Conservation (phyloP, 1,284 basidiomycete genomes). For the Meripilus lineatus region DNA sequence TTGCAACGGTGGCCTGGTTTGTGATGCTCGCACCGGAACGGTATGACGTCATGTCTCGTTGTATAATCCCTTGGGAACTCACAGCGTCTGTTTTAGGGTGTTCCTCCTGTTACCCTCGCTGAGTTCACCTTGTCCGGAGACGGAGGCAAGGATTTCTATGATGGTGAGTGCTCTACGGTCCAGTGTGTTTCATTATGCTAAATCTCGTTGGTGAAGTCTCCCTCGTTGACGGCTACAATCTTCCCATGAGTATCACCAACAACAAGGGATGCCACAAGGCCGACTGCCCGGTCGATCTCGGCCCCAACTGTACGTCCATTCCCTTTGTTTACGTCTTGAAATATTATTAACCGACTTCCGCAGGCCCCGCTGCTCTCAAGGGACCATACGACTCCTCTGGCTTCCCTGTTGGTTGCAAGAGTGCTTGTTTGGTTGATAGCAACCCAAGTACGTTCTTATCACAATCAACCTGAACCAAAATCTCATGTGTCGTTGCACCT, state of each 20-base stretch:
- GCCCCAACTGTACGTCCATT: slow-evolving; percentile 27
- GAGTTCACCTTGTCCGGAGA: slow-evolving; percentile 36
- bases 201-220: slow-evolving; percentile 24
- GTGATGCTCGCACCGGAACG: slow-evolving; percentile 35
- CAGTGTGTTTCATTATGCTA: neutral
- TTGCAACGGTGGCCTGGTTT: slow-evolving; percentile 43
- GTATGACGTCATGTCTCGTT: slow-evolving; percentile 18
- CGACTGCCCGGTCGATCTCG: slow-evolving; percentile 39
- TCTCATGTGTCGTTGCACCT: neutral
- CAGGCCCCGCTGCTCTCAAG: slow-evolving; percentile 32
- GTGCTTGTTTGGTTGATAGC: slow-evolving; percentile 34
- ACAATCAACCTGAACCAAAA: neutral
- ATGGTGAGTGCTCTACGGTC: slow-evolving; percentile 23
- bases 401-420: slow-evolving; percentile 39
- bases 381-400: slow-evolving; percentile 34
- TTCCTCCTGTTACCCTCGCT: slow-evolving; percentile 39
- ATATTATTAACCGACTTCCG: neutral
- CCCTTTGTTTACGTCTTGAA: neutral
- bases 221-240: slow-evolving; percentile 38
- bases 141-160: slow-evolving; percentile 34
- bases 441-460: slow-evolving; percentile 24
- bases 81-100: slow-evolving; percentile 23
- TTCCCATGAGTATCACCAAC: slow-evolving; percentile 37
- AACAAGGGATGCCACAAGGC: slow-evolving; percentile 36
- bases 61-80: neutral